Base-by-base conservation (phyloP, 345 rosid species). In the Gossypium stocksii region DNA sequence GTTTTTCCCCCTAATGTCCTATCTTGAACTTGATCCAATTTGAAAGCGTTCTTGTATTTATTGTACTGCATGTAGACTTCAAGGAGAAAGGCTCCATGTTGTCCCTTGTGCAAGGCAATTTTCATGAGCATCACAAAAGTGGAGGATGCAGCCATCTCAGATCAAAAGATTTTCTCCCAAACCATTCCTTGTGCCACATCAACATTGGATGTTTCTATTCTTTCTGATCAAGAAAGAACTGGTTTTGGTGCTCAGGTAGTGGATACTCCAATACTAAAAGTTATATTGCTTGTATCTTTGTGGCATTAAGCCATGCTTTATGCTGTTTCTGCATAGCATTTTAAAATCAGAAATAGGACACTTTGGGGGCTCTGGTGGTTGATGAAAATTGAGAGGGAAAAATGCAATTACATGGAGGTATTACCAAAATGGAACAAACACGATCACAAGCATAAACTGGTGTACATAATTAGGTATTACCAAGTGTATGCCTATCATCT, bases 141-240 rank as follows among this genome's bases (percentile, higher is more conserved):
- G 79, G 96, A 91, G 80, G 94, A 87, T 57, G 95, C 92, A 49
- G 87, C 82, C 69, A 77, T 85, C 74, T 87, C 81, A 49, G 99
- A 95, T 86, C 99, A 95, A 80, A 95, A 93, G 80, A 90, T 91
- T 77, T 95, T 90, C 72, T 93, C 97, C 62, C 97, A 93, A 84
- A 91, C 94, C 58, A 81, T 89, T 61, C 99, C 98, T 9, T 79
- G 78, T 81, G 76, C 82, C 59, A 70, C 77, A 61, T 83, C 89
- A 69, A 66, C 83, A 41, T 78, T 67, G 10, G 85, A 86, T 81
- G 77, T 76, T 52, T 83, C 81, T 69, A 49, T 89, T 74, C 74
- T 84, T 43, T 69, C 83, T 52, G 82, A 79, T 80, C 87, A 74
- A 58, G 92, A 79, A 77, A 82, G 82, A 72, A 74, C 20, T 7